Conservation (phyloP, 371 early-diverging fungal genomes). For the Encephalitozoon cuniculi region DNA sequence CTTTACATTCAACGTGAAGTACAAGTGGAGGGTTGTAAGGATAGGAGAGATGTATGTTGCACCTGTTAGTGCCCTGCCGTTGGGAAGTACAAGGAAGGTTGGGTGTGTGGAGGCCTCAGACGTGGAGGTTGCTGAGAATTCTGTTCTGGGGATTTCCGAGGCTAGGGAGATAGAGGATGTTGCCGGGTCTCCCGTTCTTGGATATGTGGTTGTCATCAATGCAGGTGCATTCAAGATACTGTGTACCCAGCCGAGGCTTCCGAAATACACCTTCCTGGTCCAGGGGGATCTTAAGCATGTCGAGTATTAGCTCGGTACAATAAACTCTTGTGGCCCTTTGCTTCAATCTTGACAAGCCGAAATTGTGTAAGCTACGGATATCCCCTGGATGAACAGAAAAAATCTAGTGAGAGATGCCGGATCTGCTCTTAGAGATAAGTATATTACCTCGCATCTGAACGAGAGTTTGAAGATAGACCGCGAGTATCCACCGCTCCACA, state of each 20-base stretch:
- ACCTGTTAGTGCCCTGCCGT: conserved; percentile 58
- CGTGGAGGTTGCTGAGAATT: conserved; percentile 31
- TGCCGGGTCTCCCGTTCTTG: conserved; percentile 48
- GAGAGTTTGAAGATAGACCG: conserved; percentile 14
- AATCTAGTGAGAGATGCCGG: conserved; percentile 12
- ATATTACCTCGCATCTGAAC: conserved; percentile 20
- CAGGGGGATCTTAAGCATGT: conserved; percentile 54
- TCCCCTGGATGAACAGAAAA: conserved; percentile 13
- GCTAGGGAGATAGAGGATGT: conserved; percentile 54
- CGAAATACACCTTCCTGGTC: conserved; percentile 46
- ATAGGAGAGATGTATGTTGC: conserved; percentile 58
- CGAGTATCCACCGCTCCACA: conserved; percentile 27
- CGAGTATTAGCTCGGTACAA: conserved; percentile 30
- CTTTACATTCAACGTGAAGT: conserved; percentile 43
- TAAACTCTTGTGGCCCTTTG: not conserved
- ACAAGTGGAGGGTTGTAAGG: conserved; percentile 46
- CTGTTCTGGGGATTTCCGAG: conserved; percentile 57
- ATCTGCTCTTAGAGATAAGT: conserved; percentile 43
- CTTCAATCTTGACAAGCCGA: not conserved
- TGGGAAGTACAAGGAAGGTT: conserved; percentile 55
- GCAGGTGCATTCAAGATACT: conserved; percentile 48
- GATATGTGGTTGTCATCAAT: conserved; percentile 54
- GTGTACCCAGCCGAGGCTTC: conserved; percentile 53
- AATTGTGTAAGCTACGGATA: not conserved
- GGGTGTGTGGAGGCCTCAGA: conserved; percentile 36